Evolutionary conservation across 805 yeast species (phyloP), one percentile per base, ranked within the genome.

Genomic region (Metschnikowia koreensis): DNA sequence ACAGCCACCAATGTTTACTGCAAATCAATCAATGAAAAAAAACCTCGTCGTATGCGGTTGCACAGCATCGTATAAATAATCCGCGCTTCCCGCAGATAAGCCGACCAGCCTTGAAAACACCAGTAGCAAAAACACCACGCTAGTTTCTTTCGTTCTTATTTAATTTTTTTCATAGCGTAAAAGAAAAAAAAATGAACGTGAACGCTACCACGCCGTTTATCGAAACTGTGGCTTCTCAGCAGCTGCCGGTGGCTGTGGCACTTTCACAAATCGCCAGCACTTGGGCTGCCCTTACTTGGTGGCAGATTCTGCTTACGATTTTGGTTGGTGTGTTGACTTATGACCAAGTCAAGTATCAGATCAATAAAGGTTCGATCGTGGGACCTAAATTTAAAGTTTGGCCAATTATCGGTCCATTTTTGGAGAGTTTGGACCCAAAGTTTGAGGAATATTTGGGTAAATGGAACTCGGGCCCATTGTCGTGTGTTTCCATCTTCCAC

Each of bases 401-500:
- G 91, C 99, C 99, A 2, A 77, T 94, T 46, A 92, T 94, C 60
- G 99, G 99, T 2, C 98, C 99, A 2, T 94, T 94, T 62, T 75
- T 94, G 69, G 97, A 94, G 67, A 85, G 94, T 15, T 75, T 94
- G 66, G 93, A 94, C 74, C 99, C 99, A 17, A 92, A 93, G 67
- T 94, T 94, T 67, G 96, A 88, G 65, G 97, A 87, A 65, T 94
- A 94, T 70, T 77, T 82, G 68, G 89, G 89, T 46, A 94, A 94
- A 69, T 94, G 99, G 99, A 83, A 81, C 62, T 85, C 94, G 7
- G 99, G 99, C 55, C 94, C 93, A 12, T 77, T 94, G 51, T 87
- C 96, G 12, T 94, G 99, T 77, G 99, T 94, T 44, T 92, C 97
- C 2, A 94, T 94, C 55, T 94, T 94, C 80, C 99, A 94, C 77